Percentiles rank a stretch among this genome's conserved stretches.
phyloP scores from a whole-genome alignment of 2,329 filamentous ascomycete species.

The Helotiales sp. region DNA sequence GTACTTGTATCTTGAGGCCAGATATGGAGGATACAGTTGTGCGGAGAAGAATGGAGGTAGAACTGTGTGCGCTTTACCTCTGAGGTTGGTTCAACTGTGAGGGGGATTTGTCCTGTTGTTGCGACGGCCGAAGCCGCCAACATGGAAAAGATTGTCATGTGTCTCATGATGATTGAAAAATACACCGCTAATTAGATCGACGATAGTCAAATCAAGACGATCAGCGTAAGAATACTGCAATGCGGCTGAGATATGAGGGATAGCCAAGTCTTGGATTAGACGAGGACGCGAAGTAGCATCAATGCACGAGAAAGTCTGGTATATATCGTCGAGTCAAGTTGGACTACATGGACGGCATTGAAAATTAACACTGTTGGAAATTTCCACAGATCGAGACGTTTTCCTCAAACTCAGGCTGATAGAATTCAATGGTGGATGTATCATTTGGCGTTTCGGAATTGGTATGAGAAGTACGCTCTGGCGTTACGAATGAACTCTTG shows the following conservation, averaged over 20 bases:
- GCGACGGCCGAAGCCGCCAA: not conserved
- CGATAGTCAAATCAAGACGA: not conserved
- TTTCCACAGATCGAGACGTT: not conserved
- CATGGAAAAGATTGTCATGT: not conserved
- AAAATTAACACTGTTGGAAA: not conserved
- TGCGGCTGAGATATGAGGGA: not conserved
- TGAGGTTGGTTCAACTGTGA: not conserved
- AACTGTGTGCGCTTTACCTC: not conserved
- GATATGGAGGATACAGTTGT: not conserved
- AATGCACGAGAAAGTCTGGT: not conserved
- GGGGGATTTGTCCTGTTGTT: slow-evolving; percentile 6
- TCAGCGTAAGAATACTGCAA: not conserved
- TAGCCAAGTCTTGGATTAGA: not conserved
- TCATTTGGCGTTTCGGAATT: slow-evolving; percentile 4
- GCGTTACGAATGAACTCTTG: too few species aligned
- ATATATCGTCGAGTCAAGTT: not conserved
- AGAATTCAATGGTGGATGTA: not conserved
- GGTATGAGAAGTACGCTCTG: not conserved
- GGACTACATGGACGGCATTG: not conserved
- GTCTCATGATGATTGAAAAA: not conserved
- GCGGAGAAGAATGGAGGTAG: not conserved
- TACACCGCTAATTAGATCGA: not conserved
- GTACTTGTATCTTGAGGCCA: not conserved
- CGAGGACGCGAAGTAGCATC: not conserved
- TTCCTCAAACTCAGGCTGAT: not conserved